Evolutionary conservation across 2,329 filamentous ascomycete species (phyloP).

Genomic region (Cercospora brassicicola): DNA sequence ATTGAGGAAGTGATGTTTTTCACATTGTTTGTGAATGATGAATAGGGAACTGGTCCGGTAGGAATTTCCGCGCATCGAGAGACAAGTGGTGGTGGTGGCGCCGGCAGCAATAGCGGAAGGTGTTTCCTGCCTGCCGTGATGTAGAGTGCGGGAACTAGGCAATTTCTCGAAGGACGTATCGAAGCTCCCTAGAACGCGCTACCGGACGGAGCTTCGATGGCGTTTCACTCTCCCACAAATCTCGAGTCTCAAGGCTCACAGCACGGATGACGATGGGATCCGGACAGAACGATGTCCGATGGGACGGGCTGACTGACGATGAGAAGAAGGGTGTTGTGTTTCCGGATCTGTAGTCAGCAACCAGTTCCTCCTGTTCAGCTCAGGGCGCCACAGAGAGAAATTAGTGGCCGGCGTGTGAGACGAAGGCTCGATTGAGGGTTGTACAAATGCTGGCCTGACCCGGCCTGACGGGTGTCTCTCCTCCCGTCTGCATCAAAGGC

Average conservation of each 20-base stretch:
- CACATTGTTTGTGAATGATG: background rate
- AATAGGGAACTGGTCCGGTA: background rate
- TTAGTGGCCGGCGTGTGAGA: conserved; percentile 4
- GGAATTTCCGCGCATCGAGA: background rate
- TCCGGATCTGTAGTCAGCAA: background rate
- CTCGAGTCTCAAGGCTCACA: background rate
- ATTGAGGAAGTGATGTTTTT: background rate
- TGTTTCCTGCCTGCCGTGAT: background rate
- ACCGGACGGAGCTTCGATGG: background rate
- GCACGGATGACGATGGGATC: background rate
- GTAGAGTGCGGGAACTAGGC: background rate
- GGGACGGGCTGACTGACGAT: background rate
- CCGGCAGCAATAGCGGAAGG: background rate
- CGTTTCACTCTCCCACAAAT: background rate
- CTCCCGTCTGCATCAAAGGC: conserved; percentile 1
- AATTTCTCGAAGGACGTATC: conserved; percentile 17
- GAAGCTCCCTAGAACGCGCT: conserved; percentile 6
- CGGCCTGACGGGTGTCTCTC: conserved; percentile 1
- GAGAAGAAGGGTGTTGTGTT: background rate
- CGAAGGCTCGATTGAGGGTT: conserved; percentile 1
- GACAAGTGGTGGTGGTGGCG: background rate
- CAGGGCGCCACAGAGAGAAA: background rate
- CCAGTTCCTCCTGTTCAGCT: background rate
- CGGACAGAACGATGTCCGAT: background rate
- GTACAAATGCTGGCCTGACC: background rate